Base-by-base conservation (phyloP, 2,329 filamentous ascomycete genomes). In the Aspergillus ochraceus region DNA sequence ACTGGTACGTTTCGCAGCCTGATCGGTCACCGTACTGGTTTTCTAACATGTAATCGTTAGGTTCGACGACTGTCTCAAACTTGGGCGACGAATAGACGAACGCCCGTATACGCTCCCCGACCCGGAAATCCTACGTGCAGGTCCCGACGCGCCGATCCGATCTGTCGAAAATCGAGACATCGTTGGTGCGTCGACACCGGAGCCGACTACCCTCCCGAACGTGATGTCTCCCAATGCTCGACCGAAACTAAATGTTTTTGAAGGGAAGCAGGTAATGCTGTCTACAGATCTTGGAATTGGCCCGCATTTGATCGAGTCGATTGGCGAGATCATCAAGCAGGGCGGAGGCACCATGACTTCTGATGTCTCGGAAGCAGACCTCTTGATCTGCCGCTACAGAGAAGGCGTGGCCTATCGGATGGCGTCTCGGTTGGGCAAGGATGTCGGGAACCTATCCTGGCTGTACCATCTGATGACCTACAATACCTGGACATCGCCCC, bases 61-160 rank as follows among this genome's bases (percentile, higher is more conserved):
- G 92, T 97, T 99, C 71, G 94, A 98, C 68, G 94, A 97, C 73
- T 99, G 95, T 76, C 85, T 99, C 66, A 95, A 91, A 76, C 86
- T 99, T 29, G 93, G 94, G 53, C 93, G 92, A 75, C 88, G 91
- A 60, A 97, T 99, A 67, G 90, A 91, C 67, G 95, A 99, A 74
- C 80, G 82, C 6, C 95, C 95, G 0, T 99, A 99, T 71, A 79
- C 86, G 20, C 83, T 98, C 1, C 95, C 95, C 1, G 83, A 98
- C 65, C 90, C 95, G 1, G 91, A 96, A 65, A 90, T 96, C 36
- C 80, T 97, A n/a, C 82, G 80, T 45, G 81, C 80, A 49, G 78
- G 80, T 6, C 78, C 84, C 20, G 81, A 87, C 60, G 84, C 86
- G 52, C 77, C 81, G 3, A 77, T 89, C 54, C 79, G 81, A 26